Evolutionary conservation across 306 rosid genomes (phyloP).

Genomic region (Citrullus amarus): DNA sequence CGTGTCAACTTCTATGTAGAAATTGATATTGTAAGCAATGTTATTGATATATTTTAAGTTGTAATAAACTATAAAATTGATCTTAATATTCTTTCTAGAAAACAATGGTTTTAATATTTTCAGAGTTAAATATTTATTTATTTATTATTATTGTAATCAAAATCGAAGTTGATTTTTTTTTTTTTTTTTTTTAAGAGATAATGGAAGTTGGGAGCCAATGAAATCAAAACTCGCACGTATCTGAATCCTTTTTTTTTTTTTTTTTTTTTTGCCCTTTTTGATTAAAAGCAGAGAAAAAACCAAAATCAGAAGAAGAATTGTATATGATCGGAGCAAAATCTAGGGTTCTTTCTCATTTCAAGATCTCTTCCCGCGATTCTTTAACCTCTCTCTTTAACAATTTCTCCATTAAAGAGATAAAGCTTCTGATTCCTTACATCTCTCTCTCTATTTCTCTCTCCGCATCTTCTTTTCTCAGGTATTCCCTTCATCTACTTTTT

Average conservation of each 20-base stretch:
- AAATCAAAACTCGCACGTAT: slow-evolving; percentile 7
- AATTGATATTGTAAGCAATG: no score
- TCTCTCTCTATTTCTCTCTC: neutral
- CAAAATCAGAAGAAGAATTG: neutral
- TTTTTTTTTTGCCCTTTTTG: no score
- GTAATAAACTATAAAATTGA: no score
- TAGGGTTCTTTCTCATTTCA: slow-evolving; percentile 10
- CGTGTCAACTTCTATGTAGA: no score
- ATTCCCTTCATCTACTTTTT: neutral
- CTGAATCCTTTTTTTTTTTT: neutral
- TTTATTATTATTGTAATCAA: neutral
- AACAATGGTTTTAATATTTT: no score
- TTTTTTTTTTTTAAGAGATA: neutral
- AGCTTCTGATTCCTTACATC: neutral
- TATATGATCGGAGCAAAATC: neutral
- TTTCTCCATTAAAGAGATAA: neutral
- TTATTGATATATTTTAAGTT: no score
- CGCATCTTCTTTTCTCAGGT: neutral
- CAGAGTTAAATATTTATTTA: neutral
- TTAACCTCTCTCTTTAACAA: neutral
- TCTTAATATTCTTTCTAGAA: no score
- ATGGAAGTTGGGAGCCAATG: slow-evolving; percentile 3
- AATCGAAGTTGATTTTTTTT: neutral
- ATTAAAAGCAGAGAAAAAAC: neutral
- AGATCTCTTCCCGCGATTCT: slow-evolving; percentile 7